Evolutionary conservation across 306 rosid species (phyloP).

Genomic region (Dryas drummondii): DNA sequence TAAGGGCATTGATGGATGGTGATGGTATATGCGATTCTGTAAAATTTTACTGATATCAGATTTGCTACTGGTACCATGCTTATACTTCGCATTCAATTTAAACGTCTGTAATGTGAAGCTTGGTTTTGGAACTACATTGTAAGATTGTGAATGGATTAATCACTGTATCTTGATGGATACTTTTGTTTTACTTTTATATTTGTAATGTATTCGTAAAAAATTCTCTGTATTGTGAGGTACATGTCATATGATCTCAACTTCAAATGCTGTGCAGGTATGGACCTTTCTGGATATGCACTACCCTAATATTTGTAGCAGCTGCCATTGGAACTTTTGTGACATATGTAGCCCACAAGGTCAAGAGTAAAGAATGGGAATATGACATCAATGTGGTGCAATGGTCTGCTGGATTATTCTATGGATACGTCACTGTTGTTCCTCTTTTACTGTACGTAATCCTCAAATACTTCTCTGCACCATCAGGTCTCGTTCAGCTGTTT

Average conservation of each 20-base stretch:
- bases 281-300: constrained; percentile 98
- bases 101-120: background rate
- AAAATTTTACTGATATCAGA: background rate
- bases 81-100: background rate
- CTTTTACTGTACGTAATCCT: constrained; percentile 71
- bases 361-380: constrained; percentile 74
- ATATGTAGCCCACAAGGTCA: constrained; percentile 79
- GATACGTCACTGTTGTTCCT: constrained; percentile 83
- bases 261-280: constrained; percentile 70
- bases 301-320: constrained; percentile 92
- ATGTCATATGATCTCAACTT: constrained; percentile 23
- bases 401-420: constrained; percentile 97
- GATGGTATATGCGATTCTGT: background rate
- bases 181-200: background rate
- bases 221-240: background rate
- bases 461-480: constrained; percentile 90
- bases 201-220: too few relatives aligned
- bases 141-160: background rate
- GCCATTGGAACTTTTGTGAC: constrained; percentile 93
- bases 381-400: constrained; percentile 93
- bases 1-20: background rate
- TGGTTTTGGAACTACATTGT: background rate
- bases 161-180: background rate
- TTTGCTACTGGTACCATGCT: background rate
- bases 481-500: constrained; percentile 82